Conservation (phyloP, 805 yeast genomes). For the Lipomyces anomalus region DNA sequence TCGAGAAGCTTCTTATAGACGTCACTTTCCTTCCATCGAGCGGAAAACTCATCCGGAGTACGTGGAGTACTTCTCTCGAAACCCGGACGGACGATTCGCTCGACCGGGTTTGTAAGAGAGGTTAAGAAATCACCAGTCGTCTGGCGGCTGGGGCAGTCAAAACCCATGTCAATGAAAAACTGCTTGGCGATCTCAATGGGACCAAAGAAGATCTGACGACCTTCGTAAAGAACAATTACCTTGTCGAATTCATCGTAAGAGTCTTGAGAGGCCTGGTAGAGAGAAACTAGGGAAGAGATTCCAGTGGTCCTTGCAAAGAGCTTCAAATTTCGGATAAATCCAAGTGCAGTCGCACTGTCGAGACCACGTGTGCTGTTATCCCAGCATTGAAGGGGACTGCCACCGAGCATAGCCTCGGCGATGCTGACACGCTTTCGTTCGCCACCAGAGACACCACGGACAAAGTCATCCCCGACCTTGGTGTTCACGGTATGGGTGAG, state of each 20-base stretch:
- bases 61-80: slow-evolving; percentile 47
- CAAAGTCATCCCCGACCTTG: slow-evolving; percentile 42
- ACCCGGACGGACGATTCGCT: slow-evolving; percentile 42
- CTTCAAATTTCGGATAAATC: slow-evolving; percentile 54
- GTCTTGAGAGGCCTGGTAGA: slow-evolving; percentile 54
- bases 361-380: slow-evolving; percentile 69
- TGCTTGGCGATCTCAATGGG: slow-evolving; percentile 41
- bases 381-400: slow-evolving; percentile 51
- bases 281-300: slow-evolving; percentile 55
- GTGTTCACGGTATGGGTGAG: slow-evolving; percentile 40
- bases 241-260: slow-evolving; percentile 52
- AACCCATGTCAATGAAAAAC: slow-evolving; percentile 51
- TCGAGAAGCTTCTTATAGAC: slow-evolving; percentile 38
- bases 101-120: slow-evolving; percentile 43
- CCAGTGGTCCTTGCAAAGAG: slow-evolving; percentile 47
- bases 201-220: slow-evolving; percentile 53
- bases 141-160: slow-evolving; percentile 50
- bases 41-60: slow-evolving; percentile 39
- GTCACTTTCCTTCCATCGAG: slow-evolving; percentile 46
- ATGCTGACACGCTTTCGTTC: slow-evolving; percentile 53
- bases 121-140: slow-evolving; percentile 40
- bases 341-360: slow-evolving; percentile 65
- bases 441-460: slow-evolving; percentile 57
- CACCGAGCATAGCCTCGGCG: slow-evolving; percentile 45
- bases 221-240: slow-evolving; percentile 50